A percentile compares a stretch with the other conserved stretches of the same genome.
These are phyloP conservation scores for Arthrinium phaeospermum DNA, from an alignment of 2,329 filamentous ascomycete species.

Conservation along the genomic window DNA sequence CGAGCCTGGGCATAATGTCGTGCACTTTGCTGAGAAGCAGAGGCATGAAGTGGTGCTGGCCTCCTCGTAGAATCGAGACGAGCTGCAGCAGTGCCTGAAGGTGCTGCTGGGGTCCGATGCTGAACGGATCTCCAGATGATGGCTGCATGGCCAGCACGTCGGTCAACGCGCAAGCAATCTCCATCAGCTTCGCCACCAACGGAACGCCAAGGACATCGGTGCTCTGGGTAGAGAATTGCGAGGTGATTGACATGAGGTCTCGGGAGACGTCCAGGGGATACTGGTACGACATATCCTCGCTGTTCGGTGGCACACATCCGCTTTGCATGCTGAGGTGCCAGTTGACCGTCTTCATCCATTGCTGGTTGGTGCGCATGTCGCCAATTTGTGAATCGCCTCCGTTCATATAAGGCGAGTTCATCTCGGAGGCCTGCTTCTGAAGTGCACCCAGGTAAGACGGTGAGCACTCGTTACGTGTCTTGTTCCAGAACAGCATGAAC, in stretches of 20 bases:
- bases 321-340: constrained; percentile 68
- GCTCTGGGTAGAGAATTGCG: constrained; percentile 72
- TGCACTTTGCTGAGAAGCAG: constrained; percentile 78
- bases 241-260: constrained; percentile 70
- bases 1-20: constrained; percentile 69
- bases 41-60: constrained; percentile 77
- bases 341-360: constrained; percentile 68
- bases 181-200: constrained; percentile 81
- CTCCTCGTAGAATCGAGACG: constrained; percentile 73
- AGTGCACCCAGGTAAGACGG: constrained; percentile 61
- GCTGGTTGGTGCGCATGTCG: constrained; percentile 64
- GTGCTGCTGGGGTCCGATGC: constrained; percentile 73
- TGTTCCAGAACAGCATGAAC: constrained; percentile 71
- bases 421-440: constrained; percentile 67
- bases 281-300: constrained; percentile 64
- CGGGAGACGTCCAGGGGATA: constrained; percentile 68
- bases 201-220: constrained; percentile 79
- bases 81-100: constrained; percentile 72
- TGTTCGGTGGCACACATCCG: constrained; percentile 53
- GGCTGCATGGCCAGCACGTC: constrained; percentile 74
- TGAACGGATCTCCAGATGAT: constrained; percentile 65
- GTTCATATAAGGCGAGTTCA: constrained; percentile 54
- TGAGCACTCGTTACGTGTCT: constrained; percentile 63
- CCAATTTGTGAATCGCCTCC: constrained; percentile 57
- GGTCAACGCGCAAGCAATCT: constrained; percentile 74